Evolutionary conservation across 1,139 yeast genomes (phyloP).

Genomic region (Pichia sp.): DNA sequence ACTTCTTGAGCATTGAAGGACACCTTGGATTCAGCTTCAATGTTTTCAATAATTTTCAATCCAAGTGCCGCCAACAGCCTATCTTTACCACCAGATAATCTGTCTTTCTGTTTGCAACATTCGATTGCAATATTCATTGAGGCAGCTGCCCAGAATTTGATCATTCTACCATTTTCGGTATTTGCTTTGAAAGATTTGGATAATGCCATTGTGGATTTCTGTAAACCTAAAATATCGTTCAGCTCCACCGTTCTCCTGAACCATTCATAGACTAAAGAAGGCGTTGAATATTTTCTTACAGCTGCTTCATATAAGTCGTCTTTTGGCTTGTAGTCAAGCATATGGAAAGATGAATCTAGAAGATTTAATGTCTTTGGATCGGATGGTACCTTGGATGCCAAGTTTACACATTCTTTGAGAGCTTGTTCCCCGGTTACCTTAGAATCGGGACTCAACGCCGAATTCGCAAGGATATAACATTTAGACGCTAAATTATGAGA

Average conservation of each 20-base stretch:
- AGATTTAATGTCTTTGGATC: slow-evolving; percentile 47
- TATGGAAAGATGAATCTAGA: slow-evolving; percentile 33
- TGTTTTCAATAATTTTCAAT: slow-evolving; percentile 36
- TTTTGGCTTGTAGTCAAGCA: slow-evolving; percentile 30
- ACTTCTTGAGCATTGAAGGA: slow-evolving; percentile 44
- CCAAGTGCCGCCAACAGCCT: slow-evolving; percentile 51
- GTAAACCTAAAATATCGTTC: slow-evolving; percentile 35
- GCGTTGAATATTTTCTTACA: slow-evolving; percentile 45
- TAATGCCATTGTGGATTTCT: slow-evolving; percentile 38
- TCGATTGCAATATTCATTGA: slow-evolving; percentile 28
- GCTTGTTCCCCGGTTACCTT: slow-evolving; percentile 4
- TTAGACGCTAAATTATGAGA: slow-evolving; percentile 25
- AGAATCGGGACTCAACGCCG: slow-evolving; percentile 1
- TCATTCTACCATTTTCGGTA: slow-evolving; percentile 23
- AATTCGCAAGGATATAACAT: slow-evolving; percentile 28
- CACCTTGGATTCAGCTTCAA: slow-evolving; percentile 32
- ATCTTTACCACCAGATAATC: slow-evolving; percentile 30
- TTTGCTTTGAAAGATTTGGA: slow-evolving; percentile 24
- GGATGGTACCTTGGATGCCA: slow-evolving; percentile 42
- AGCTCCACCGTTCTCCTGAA: slow-evolving; percentile 33
- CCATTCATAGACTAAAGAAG: slow-evolving; percentile 39
- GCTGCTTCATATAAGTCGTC: slow-evolving; percentile 46
- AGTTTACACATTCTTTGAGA: slow-evolving; percentile 24
- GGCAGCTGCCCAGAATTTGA: slow-evolving; percentile 43
- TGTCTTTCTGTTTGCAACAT: slow-evolving; percentile 19